These are phyloP conservation scores for Platanthera guangdongensis DNA, from an alignment of 106 monocot species.

Conservation along the genomic window DNA sequence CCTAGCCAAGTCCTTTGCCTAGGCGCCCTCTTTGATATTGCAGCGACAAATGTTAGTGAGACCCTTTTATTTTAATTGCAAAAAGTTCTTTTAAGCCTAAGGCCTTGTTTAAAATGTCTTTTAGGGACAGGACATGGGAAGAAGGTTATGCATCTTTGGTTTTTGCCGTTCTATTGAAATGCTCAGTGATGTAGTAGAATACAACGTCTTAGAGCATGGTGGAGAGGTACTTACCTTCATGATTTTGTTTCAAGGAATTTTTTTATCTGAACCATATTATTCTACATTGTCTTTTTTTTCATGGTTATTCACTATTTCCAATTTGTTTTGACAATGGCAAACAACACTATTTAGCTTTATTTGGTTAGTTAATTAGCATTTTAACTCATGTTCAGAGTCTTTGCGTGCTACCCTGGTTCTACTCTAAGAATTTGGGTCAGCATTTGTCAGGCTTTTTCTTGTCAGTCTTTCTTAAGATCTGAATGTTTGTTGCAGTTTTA, in stretches of 20 bases:
- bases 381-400: neutral
- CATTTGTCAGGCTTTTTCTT: neutral
- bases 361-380: neutral
- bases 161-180: slow-evolving; percentile 97
- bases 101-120: neutral
- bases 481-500: neutral
- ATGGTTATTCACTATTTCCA: neutral
- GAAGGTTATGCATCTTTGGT: slow-evolving; percentile 93
- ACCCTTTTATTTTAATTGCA: neutral
- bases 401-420: neutral
- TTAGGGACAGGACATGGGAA: slow-evolving; percentile 78
- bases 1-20: slow-evolving; percentile 88
- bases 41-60: slow-evolving; percentile 87
- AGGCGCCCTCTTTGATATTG: slow-evolving; percentile 94
- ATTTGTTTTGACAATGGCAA: neutral
- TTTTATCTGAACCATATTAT: neutral
- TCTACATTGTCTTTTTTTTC: neutral
- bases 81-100: neutral
- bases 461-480: neutral
- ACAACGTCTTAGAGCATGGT: slow-evolving; percentile 89
- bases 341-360: neutral
- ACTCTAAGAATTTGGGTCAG: neutral
- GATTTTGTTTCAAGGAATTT: neutral
- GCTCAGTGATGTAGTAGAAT: slow-evolving; percentile 91
- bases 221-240: slow-evolving; percentile 58